Evolutionary conservation across 768 basidiomycete species (phyloP).

Genomic region (Tylopilus felleus): DNA sequence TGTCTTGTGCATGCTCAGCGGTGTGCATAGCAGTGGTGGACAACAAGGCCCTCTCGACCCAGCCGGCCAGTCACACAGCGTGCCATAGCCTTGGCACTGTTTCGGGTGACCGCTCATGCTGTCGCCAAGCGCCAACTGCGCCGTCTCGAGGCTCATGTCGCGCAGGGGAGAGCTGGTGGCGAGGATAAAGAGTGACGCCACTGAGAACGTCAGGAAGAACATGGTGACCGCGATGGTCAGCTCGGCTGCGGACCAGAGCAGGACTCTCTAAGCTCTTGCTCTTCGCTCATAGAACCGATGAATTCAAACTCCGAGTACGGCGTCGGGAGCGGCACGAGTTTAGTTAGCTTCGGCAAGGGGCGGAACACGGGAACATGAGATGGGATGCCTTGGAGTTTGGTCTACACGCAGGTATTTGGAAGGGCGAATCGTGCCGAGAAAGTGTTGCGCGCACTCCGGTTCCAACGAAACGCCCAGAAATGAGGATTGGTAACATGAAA

Average conservation of each 20-base stretch:
- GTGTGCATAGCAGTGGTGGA: conserved; percentile 11
- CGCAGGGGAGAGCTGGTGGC: conserved; percentile 1
- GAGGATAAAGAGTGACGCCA: neutral
- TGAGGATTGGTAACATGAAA: neutral
- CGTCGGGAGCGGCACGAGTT: neutral
- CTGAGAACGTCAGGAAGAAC: neutral
- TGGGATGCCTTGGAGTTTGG: no score
- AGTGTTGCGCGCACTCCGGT: no score
- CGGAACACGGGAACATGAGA: no score
- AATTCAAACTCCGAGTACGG: neutral
- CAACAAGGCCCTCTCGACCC: conserved; percentile 19
- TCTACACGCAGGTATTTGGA: no score
- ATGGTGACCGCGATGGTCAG: neutral
- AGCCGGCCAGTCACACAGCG: conserved; percentile 14
- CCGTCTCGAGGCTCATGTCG: neutral
- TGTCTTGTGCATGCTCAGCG: neutral
- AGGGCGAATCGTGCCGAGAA: no score
- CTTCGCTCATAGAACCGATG: neutral
- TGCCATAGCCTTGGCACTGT: neutral
- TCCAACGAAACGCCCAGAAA: no score
- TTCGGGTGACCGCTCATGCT: neutral
- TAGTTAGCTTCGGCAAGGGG: neutral
- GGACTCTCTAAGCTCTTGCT: neutral
- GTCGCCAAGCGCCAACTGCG: neutral
- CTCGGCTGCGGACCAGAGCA: neutral